Base-by-base conservation (phyloP, 305 asterid genomes). In the Nicotiana rustica region DNA sequence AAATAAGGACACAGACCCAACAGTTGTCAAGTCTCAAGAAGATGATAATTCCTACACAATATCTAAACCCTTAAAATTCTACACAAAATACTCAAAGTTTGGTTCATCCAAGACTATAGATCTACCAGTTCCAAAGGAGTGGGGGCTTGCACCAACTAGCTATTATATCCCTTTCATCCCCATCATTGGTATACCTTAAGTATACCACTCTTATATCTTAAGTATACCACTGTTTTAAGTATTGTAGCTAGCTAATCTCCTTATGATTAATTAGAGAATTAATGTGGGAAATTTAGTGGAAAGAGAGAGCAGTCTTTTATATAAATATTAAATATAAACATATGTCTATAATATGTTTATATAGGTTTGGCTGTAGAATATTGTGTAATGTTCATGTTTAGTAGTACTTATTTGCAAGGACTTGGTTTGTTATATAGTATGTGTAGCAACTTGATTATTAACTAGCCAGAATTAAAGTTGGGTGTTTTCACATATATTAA, bases 111-210 rank as follows among this genome's bases (percentile, higher is more conserved):
- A 96, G 90, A 94, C 98, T 29, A 81, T 94, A 81, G 92, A 94
- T 86, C 17, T 94, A 61, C 98, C 99, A 75, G 21, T 94, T 84
- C 99, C 97, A 60, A 90, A 90, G 49, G 98, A 94, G 57, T 92
- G 93, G 93, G 99, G 99, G 76, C 84, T 96, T 1, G 93, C 98
- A 67, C 98, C 99, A 29, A 82, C 92, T 55, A 92, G 96, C 86
- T 93, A 90, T 81, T 94, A 94, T 81, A 1, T 91, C 71, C 98
- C 99, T 1, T 90, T 90, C 44, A 7, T 96, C 55, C 99, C 98
- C 69, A 94, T 96, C 10, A 94, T 96, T 67, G 98, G 99, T 17
- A 94, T 96, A 75, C 99, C 99, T 41, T 95, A 84, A 87, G 81
- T 29, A 12, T 19, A 4, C 25, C 25, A 25, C 25, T 25, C 25